phyloP scores from a whole-genome alignment of 257 asterid species.

The Ballota nigra region DNA sequence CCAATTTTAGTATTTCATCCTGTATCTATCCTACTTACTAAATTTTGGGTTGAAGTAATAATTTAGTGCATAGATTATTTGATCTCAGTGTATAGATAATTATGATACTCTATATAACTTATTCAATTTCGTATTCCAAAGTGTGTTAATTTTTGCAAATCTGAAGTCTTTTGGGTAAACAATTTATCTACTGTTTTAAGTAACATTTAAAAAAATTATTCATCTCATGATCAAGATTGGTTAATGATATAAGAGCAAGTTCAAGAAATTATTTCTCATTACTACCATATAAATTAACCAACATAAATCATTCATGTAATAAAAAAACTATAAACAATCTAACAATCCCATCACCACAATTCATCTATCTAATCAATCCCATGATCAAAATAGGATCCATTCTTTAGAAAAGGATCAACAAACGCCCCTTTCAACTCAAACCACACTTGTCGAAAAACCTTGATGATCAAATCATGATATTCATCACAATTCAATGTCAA shows the following conservation, averaged over 20 bases:
- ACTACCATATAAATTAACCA: not conserved
- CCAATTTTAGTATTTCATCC: too few relatives aligned
- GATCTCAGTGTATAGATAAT: too few relatives aligned
- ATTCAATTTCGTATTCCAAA: too few relatives aligned
- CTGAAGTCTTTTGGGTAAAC: too few relatives aligned
- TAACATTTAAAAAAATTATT: too few relatives aligned
- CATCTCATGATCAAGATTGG: not conserved
- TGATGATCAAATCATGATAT: slow-evolving; percentile 66
- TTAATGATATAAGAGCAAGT: not conserved
- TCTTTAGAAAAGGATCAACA: slow-evolving; percentile 26
- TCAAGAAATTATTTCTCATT: not conserved
- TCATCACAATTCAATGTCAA: slow-evolving; percentile 62
- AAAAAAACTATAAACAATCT: slow-evolving; percentile 10
- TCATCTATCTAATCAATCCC: not conserved
- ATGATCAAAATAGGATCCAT: slow-evolving; percentile 13
- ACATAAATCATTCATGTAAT: not conserved
- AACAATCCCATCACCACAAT: not conserved
- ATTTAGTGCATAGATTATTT: too few relatives aligned
- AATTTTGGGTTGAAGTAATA: too few relatives aligned
- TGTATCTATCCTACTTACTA: too few relatives aligned
- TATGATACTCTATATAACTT: too few relatives aligned
- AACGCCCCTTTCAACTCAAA: slow-evolving; percentile 44
- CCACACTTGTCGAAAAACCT: slow-evolving; percentile 74
- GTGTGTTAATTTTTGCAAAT: too few relatives aligned
- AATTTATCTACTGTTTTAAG: too few relatives aligned